These are phyloP conservation scores for Pythium chondricola DNA, from an alignment of 352 stramenopile species.

Conservation along the genomic window DNA sequence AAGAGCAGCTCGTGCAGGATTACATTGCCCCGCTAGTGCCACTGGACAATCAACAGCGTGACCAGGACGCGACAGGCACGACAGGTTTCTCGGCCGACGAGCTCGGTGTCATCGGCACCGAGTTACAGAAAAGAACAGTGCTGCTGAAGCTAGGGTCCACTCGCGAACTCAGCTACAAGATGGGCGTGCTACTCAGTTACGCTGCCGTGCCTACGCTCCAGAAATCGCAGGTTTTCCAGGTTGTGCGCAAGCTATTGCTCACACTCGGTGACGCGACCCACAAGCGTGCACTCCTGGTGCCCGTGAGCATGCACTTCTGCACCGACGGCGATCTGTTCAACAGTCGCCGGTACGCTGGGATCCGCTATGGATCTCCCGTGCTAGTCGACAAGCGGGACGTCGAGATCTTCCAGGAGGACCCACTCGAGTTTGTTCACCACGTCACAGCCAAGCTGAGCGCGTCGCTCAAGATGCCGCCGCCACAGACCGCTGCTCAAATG, in stretches of 20 bases:
- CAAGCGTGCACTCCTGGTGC: conserved; percentile 45
- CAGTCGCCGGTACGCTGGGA: conserved; percentile 39
- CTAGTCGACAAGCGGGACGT: conserved; percentile 56
- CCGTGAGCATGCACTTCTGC: conserved; percentile 61
- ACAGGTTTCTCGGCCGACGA: conserved; percentile 14
- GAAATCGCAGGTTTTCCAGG: conserved; percentile 43
- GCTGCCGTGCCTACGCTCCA: conserved; percentile 20
- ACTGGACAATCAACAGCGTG: not conserved
- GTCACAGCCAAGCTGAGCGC: conserved; percentile 44
- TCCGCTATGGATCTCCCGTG: conserved; percentile 59
- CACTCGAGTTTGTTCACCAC: conserved; percentile 58
- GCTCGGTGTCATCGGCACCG: conserved; percentile 23
- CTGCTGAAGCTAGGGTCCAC: conserved; percentile 37
- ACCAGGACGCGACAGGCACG: not conserved
- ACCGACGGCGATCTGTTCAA: conserved; percentile 36
- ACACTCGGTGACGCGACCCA: conserved; percentile 34
- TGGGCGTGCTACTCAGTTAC: conserved; percentile 56
- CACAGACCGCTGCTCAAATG: conserved; percentile 49
- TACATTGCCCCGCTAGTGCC: conserved; percentile 49
- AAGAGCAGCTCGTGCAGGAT: conserved; percentile 46
- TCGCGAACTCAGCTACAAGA: conserved; percentile 53
- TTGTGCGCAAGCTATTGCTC: conserved; percentile 43
- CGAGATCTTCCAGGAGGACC: conserved; percentile 49
- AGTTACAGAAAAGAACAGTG: conserved; percentile 36
- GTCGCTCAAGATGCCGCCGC: conserved; percentile 55